phyloP scores from a whole-genome alignment of 768 basidiomycete genomes.

The Mycena haematopus region DNA sequence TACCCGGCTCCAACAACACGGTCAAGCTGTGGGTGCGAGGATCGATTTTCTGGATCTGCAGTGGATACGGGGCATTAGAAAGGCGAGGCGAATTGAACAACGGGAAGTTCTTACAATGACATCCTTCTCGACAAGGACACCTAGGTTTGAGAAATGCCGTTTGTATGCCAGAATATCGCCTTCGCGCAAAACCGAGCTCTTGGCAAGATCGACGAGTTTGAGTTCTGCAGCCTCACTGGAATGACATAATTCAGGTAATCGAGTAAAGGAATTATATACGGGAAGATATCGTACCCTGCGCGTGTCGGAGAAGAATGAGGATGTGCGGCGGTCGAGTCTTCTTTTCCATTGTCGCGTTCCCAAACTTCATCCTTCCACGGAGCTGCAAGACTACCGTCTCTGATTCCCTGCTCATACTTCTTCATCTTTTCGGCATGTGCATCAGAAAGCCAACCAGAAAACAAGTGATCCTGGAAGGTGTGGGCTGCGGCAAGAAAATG shows the following conservation, averaged over 20 bases:
- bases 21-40: slow-evolving; percentile 48
- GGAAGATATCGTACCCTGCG: slow-evolving; percentile 42
- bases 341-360: slow-evolving; percentile 49
- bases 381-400: slow-evolving; percentile 53
- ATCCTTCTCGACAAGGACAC: slow-evolving; percentile 60
- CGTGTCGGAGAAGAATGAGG: slow-evolving; percentile 1
- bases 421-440: slow-evolving; percentile 48
- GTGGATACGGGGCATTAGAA: slow-evolving; percentile 2
- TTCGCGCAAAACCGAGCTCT: slow-evolving; percentile 49
- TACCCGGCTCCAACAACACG: slow-evolving; percentile 49
- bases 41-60: slow-evolving; percentile 55
- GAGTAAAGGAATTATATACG: background rate
- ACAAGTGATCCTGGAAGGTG: slow-evolving; percentile 68
- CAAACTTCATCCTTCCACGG: slow-evolving; percentile 72
- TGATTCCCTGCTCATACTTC: slow-evolving; percentile 51
- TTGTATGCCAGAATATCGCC: slow-evolving; percentile 64
- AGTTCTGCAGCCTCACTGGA: slow-evolving; percentile 49
- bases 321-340: slow-evolving; percentile 2
- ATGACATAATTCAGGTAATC: background rate
- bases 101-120: slow-evolving; percentile 47
- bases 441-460: slow-evolving; percentile 55
- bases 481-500: slow-evolving; percentile 60
- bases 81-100: background rate
- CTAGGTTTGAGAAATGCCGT: slow-evolving; percentile 49
- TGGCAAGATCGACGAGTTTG: slow-evolving; percentile 52